phyloP scores from a whole-genome alignment of 1,284 basidiomycete genomes.

The Ceratobasidium papillatum region DNA sequence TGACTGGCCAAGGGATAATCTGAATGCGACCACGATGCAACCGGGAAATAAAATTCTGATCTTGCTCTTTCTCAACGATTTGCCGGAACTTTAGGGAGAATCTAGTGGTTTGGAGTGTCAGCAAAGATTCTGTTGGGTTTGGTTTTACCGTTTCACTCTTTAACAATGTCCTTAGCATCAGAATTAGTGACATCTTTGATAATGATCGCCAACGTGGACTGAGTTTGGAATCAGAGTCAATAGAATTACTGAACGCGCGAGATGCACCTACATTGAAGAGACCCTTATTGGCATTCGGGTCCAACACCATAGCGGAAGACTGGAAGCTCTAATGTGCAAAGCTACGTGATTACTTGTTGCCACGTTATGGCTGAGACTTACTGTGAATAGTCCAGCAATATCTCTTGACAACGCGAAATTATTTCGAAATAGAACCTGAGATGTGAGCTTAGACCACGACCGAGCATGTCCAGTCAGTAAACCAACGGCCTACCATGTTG shows the following conservation, averaged over 20 bases:
- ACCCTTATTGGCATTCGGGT: constrained; percentile 65
- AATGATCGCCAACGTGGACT: constrained; percentile 67
- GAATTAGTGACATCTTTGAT: constrained; percentile 72
- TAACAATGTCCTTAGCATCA: constrained; percentile 64
- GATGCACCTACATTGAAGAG: constrained; percentile 56
- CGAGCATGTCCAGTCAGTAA: background rate
- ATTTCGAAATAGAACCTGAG: constrained; percentile 59
- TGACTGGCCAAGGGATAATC: constrained; percentile 73
- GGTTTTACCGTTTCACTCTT: constrained; percentile 48
- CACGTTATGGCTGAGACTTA: background rate
- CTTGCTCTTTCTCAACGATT: constrained; percentile 68
- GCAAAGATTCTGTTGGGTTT: background rate
- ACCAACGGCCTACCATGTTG: constrained; percentile 54
- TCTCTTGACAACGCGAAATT: constrained; percentile 45
- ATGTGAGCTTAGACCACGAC: background rate
- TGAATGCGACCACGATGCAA: constrained; percentile 64
- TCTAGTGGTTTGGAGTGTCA: constrained; percentile 49
- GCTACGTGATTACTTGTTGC: constrained; percentile 44
- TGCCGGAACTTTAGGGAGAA: constrained; percentile 64
- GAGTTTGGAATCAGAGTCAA: constrained; percentile 39
- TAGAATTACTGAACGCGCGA: background rate
- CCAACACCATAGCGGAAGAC: constrained; percentile 65
- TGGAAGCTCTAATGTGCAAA: constrained; percentile 65
- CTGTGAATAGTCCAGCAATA: constrained; percentile 63
- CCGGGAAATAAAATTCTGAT: constrained; percentile 67